Percentiles rank a stretch among this genome's conserved stretches.
Conservation (phyloP, 1,284 basidiomycete species). For the Trichosporon coremiiforme region DNA sequence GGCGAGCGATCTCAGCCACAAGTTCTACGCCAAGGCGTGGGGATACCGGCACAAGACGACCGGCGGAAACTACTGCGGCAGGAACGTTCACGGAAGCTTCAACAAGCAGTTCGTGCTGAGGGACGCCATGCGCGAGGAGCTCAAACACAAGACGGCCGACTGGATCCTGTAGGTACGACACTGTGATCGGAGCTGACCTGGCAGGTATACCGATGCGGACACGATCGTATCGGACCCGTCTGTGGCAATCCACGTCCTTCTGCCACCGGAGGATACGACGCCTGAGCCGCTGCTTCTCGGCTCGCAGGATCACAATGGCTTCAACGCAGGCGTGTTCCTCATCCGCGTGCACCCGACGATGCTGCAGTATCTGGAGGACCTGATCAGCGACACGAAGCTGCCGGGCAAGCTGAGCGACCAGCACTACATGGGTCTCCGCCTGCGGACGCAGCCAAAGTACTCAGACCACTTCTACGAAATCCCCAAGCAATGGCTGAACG, state of each 20-base stretch:
- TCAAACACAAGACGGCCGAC: slow-evolving; percentile 13
- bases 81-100: slow-evolving; percentile 14
- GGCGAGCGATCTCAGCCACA: slow-evolving; percentile 19
- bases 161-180: slow-evolving; percentile 28
- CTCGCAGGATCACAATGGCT: slow-evolving; percentile 32
- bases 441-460: slow-evolving; percentile 18
- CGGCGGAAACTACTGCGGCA: neutral
- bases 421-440: slow-evolving; percentile 15
- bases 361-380: slow-evolving; percentile 15
- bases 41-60: slow-evolving; percentile 21
- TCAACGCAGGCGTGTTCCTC: slow-evolving; percentile 31
- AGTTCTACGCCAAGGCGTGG: slow-evolving; percentile 22
- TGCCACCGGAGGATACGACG: slow-evolving; percentile 22
- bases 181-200: neutral
- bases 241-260: slow-evolving; percentile 29
- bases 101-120: slow-evolving; percentile 20
- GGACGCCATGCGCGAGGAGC: slow-evolving; percentile 5
- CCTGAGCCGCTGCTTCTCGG: slow-evolving; percentile 27
- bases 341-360: slow-evolving; percentile 20
- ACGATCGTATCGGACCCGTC: slow-evolving; percentile 31
- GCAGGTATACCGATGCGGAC: slow-evolving; percentile 32
- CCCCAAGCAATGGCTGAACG: slow-evolving; percentile 31
- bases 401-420: slow-evolving; percentile 14
- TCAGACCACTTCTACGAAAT: slow-evolving; percentile 25
- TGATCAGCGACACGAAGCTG: slow-evolving; percentile 11